Percentiles rank a stretch among this genome's conserved stretches.
These are phyloP conservation scores for Kurtzmaniella quercitrusa DNA, from an alignment of 1,139 yeast genomes.

Conservation along the genomic window DNA sequence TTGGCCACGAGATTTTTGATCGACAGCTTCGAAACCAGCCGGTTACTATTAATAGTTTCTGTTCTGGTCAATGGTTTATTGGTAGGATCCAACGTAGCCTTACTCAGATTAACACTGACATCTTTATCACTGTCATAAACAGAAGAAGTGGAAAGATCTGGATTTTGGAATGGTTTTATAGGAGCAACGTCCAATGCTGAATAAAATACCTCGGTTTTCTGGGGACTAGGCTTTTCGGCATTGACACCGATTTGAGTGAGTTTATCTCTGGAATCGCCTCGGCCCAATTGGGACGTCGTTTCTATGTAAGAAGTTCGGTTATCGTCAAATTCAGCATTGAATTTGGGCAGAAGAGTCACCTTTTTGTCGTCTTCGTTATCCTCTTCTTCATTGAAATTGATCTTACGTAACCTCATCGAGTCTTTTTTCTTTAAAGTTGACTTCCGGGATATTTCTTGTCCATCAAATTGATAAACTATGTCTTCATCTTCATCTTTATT, in stretches of 20 bases:
- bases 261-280: conserved; percentile 7
- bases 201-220: conserved; percentile 17
- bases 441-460: conserved; percentile 30
- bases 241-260: conserved; percentile 9
- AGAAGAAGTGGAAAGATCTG: neutral
- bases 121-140: neutral
- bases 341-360: neutral
- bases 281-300: conserved; percentile 1
- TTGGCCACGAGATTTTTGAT: conserved; percentile 33
- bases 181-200: conserved; percentile 4
- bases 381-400: conserved; percentile 20
- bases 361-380: conserved; percentile 8
- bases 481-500: conserved; percentile 14
- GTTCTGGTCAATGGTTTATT: conserved; percentile 4
- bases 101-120: conserved; percentile 4
- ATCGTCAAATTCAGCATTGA: neutral
- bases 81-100: conserved; percentile 1
- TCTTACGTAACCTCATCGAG: conserved; percentile 41
- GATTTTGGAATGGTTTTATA: neutral
- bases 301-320: neutral
- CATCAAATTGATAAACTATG: conserved; percentile 30
- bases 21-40: conserved; percentile 11
- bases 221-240: conserved; percentile 13
- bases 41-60: conserved; percentile 9
- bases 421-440: conserved; percentile 38